Evolutionary conservation across 306 rosid species (phyloP).

Genomic region (Vicia villosa): DNA sequence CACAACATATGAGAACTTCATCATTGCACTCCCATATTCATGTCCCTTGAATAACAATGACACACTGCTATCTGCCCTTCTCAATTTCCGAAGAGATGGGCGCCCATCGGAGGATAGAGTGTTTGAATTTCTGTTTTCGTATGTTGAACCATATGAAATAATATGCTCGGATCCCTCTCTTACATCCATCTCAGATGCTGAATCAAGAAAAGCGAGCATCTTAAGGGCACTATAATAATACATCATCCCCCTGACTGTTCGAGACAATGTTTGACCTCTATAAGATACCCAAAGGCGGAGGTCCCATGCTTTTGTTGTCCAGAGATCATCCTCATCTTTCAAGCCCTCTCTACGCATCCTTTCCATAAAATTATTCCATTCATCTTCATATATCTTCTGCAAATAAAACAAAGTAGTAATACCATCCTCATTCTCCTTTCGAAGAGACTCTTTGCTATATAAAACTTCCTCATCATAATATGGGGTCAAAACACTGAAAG

Average conservation of each 20-base stretch:
- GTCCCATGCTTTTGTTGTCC: constrained; percentile 56
- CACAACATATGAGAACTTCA: constrained; percentile 91
- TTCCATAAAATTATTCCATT: constrained; percentile 89
- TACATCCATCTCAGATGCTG: constrained; percentile 78
- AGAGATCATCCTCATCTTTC: constrained; percentile 68
- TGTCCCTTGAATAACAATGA: constrained; percentile 61
- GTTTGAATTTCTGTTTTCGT: constrained; percentile 42
- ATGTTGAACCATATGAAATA: constrained; percentile 58
- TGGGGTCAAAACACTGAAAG: constrained; percentile 90
- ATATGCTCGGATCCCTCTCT: constrained; percentile 52
- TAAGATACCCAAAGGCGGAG: constrained; percentile 90
- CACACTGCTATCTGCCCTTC: constrained; percentile 57
- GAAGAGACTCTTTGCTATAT: constrained; percentile 61
- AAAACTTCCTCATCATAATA: constrained; percentile 90
- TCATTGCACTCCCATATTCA: constrained; percentile 75
- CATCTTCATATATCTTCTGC: constrained; percentile 90
- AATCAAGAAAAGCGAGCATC: constrained; percentile 88
- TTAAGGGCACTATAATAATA: constrained; percentile 84
- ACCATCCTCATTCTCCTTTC: constrained; percentile 87
- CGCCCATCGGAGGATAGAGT: constrained; percentile 45
- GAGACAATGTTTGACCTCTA: constrained; percentile 93
- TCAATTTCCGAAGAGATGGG: constrained; percentile 48
- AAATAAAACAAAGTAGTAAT: constrained; percentile 81
- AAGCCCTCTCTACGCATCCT: constrained; percentile 79
- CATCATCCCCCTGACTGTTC: constrained; percentile 98